Conservation (phyloP, 1,139 yeast species). For the Wickerhamiella pararugosa region DNA sequence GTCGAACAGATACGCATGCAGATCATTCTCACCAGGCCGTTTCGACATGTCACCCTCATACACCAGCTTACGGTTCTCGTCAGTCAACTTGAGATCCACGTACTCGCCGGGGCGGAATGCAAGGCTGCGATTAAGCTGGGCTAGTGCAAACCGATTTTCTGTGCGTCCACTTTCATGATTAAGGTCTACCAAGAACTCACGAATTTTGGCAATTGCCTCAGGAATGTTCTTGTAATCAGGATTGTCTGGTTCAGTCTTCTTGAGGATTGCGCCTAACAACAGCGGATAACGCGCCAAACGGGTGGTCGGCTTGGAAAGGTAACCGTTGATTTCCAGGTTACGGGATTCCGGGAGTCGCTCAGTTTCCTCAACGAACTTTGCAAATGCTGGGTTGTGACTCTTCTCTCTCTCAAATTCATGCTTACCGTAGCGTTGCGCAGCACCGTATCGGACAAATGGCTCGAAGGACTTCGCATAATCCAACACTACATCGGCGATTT, state of each 20-base stretch:
- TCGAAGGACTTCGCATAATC: conserved; percentile 79
- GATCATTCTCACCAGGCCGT: conserved; percentile 64
- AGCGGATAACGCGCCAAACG: conserved; percentile 91
- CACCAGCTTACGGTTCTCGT: conserved; percentile 63
- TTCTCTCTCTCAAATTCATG: conserved; percentile 93
- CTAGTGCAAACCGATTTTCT: conserved; percentile 80
- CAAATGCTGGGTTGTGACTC: conserved; percentile 76
- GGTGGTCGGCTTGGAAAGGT: conserved; percentile 87
- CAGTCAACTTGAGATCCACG: conserved; percentile 70
- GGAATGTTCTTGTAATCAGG: conserved; percentile 60
- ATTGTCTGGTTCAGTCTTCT: conserved; percentile 59
- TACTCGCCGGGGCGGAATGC: conserved; percentile 71
- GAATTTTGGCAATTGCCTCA: conserved; percentile 62
- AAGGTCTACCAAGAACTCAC: conserved; percentile 61
- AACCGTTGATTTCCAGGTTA: conserved; percentile 83
- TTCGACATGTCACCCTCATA: conserved; percentile 66
- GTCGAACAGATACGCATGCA: conserved; percentile 70
- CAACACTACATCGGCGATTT: conserved; percentile 74
- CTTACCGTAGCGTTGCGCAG: conserved; percentile 92
- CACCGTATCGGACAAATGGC: conserved; percentile 85
- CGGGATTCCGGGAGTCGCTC: conserved; percentile 80
- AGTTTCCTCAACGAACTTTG: conserved; percentile 82
- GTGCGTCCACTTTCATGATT: conserved; percentile 89
- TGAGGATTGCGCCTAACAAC: conserved; percentile 66
- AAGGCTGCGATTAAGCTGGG: conserved; percentile 66